These are phyloP conservation scores for Fusarium cicatricum DNA, from an alignment of 2,329 filamentous ascomycete species.

Conservation along the genomic window DNA sequence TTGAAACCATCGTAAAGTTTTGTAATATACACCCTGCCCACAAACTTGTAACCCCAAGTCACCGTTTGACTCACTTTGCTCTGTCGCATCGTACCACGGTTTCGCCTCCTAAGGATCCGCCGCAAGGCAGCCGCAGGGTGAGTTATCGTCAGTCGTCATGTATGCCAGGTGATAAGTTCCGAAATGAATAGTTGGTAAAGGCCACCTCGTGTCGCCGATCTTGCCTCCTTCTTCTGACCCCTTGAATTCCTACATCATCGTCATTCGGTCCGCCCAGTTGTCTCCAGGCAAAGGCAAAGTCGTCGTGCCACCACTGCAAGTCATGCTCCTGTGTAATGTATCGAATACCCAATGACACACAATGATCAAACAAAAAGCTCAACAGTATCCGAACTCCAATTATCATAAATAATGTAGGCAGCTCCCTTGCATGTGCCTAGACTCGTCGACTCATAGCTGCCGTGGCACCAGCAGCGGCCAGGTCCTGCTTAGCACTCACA, in stretches of 20 bases:
- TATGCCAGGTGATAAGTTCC: conserved; percentile 25
- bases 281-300: conserved; percentile 25
- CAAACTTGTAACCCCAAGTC: conserved; percentile 21
- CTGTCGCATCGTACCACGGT: conserved; percentile 23
- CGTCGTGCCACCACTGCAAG: conserved; percentile 13
- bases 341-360: conserved; percentile 39
- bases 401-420: conserved; percentile 24
- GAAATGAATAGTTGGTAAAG: conserved; percentile 26
- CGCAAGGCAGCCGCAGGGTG: conserved; percentile 21
- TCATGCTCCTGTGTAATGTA: conserved; percentile 31
- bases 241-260: conserved; percentile 13
- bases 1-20: conserved; percentile 34
- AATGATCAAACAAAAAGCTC: conserved; percentile 36
- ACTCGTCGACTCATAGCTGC: conserved; percentile 66
- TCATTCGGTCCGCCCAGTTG: conserved; percentile 26
- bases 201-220: conserved; percentile 18
- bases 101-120: conserved; percentile 27
- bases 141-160: conserved; percentile 29
- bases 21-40: conserved; percentile 35
- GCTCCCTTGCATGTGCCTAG: conserved; percentile 37
- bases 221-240: conserved; percentile 13
- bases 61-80: conserved; percentile 25
- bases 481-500: conserved; percentile 65
- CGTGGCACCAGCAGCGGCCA: conserved; percentile 66
- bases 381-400: conserved; percentile 37